These are phyloP conservation scores for Didymellaceae sp. DNA, from an alignment of 2,329 filamentous ascomycete species.

Conservation along the genomic window DNA sequence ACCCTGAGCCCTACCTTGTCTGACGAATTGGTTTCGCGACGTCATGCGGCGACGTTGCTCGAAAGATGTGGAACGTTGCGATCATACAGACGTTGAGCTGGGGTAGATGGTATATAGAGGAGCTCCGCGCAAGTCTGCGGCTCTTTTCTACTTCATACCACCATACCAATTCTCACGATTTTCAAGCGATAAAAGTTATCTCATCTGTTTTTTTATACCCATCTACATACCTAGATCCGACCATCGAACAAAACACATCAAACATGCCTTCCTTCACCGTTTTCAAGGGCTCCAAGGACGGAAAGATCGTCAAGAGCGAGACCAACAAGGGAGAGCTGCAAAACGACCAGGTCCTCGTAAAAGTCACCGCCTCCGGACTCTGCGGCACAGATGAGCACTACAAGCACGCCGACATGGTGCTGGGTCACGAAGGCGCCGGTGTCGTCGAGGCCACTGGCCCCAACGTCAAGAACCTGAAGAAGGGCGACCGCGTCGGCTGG, in stretches of 20 bases:
- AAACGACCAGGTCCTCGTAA: slow-evolving; percentile 65
- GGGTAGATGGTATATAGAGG: slow-evolving; percentile 22
- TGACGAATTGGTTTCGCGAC: no score
- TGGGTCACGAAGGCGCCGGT: slow-evolving; percentile 64
- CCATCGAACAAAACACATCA: slow-evolving; percentile 2
- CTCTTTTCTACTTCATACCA: not conserved
- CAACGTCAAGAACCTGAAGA: slow-evolving; percentile 55
- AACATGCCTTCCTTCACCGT: slow-evolving; percentile 62
- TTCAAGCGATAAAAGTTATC: slow-evolving; percentile 3
- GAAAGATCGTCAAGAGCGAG: slow-evolving; percentile 60
- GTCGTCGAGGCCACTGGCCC: slow-evolving; percentile 58
- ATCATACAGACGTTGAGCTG: slow-evolving; percentile 9
- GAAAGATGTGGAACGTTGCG: slow-evolving; percentile 9
- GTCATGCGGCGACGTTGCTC: no score
- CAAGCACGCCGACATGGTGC: slow-evolving; percentile 51
- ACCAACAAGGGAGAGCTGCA: slow-evolving; percentile 54
- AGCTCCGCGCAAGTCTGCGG: not conserved
- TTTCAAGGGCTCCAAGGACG: slow-evolving; percentile 67
- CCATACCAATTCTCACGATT: slow-evolving; percentile 6
- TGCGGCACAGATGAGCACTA: slow-evolving; percentile 66
- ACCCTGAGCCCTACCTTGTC: slow-evolving; percentile 21
- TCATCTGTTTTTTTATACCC: slow-evolving; percentile 4
- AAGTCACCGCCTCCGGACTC: slow-evolving; percentile 70
- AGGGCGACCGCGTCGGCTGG: slow-evolving; percentile 61
- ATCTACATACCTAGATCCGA: not conserved